phyloP scores from a whole-genome alignment of 164 flowering plant species.

The Aristolochia californica region DNA sequence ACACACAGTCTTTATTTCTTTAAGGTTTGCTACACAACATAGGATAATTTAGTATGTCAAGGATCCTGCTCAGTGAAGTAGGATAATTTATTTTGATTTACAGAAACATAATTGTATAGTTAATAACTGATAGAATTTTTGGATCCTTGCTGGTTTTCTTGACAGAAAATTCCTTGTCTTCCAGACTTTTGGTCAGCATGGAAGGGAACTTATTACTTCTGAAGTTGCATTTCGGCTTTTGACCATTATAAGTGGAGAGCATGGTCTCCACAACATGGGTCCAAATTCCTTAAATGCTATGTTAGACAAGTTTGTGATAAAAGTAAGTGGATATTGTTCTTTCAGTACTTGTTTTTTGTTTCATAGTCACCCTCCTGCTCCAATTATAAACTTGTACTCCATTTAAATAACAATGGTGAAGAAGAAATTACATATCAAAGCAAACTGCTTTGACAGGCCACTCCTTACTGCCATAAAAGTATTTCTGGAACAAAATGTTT shows the following conservation, averaged over 20 bases:
- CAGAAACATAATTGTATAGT: not conserved
- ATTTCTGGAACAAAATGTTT: too few relatives aligned
- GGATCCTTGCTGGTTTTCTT: constrained; percentile 68
- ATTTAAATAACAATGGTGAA: too few relatives aligned
- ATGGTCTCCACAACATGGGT: constrained; percentile 39
- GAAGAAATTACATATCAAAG: too few relatives aligned
- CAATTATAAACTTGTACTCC: too few relatives aligned
- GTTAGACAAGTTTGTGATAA: constrained; percentile 64
- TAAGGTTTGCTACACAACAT: not conserved
- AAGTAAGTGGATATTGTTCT: constrained; percentile 32
- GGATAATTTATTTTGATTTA: too few relatives aligned
- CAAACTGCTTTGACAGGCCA: too few relatives aligned
- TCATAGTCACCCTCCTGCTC: too few relatives aligned
- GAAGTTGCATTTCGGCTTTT: constrained; percentile 84
- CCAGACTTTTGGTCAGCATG: constrained; percentile 99
- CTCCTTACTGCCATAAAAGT: too few relatives aligned
- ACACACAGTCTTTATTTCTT: not conserved
- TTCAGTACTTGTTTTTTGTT: not conserved
- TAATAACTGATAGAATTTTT: constrained; percentile 24
- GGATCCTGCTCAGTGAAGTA: too few relatives aligned
- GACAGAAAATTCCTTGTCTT: constrained; percentile 99
- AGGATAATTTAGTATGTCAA: too few relatives aligned
- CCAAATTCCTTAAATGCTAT: constrained; percentile 32
- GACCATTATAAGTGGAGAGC: constrained; percentile 66
- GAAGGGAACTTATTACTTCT: constrained; percentile 91